Base-by-base conservation (phyloP, 2,329 filamentous ascomycete genomes). In the Hirsutella rhossiliensis region DNA sequence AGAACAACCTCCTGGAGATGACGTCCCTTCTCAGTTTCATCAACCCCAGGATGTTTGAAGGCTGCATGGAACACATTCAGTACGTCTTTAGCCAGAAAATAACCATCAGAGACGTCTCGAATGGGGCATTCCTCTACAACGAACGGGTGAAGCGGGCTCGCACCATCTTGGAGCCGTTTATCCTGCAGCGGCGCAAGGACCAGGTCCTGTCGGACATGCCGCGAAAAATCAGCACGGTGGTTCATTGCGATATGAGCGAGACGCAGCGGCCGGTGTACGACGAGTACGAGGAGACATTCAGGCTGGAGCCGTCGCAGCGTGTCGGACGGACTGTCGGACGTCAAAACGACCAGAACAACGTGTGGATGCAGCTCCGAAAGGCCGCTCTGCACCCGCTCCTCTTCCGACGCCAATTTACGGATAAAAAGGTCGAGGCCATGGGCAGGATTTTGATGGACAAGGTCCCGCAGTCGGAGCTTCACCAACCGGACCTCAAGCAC, bases 1-100 rank as follows among this genome's bases (percentile, higher is more conserved):
- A 94, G 61, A 94, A 98, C 65, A 97, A 97, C 59, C 70, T 98
- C 18, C 82, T 90, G 57, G 92, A 98, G 64, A 78, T 98, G 55
- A 83, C 88, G 36, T 85, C 88, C 3, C 76, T 98, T 13, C 75
- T 98, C 12, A 87, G 83, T n/a, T 97, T 98, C 58, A 88, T 98
- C 55, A 83, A 97, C 62, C 92, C 92, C 0, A 67, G 76, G 8
- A 75, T 97, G 31, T 98, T 98, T 60, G 70, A 76, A 11, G 76
- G 82, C 31, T 80, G 83, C 50, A 79, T 84, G 54, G 81, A 92
- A 9, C 79, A 89, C 48, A 73, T 98, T n/a, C 73, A 83, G 45
- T 83, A 80, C 43, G 84, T 97, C 40, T 98, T 98, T 66, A 87
- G 87, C 52, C 85, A 94, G 58, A 95, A 94, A 56, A 86, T 90